phyloP scores from a whole-genome alignment of 192 early-diverging fungal genomes.

The Oehlia diaphana region DNA sequence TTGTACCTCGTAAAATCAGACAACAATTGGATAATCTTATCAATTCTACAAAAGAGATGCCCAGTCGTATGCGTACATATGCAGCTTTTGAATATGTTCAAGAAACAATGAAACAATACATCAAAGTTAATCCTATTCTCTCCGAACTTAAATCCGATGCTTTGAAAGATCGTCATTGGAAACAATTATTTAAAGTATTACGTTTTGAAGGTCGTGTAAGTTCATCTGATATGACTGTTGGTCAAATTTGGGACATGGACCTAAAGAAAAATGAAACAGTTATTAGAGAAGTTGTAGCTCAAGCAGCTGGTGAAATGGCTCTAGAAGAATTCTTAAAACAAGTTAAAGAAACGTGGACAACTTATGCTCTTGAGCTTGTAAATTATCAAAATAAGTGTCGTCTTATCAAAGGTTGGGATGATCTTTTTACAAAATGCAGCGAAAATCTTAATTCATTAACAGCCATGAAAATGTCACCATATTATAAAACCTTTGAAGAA shows the following conservation, averaged over 20 bases:
- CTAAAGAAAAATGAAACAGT: constrained; percentile 80
- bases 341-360: constrained; percentile 87
- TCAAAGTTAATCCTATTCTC: constrained; percentile 80
- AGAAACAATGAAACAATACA: constrained; percentile 72
- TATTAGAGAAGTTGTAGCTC: constrained; percentile 86
- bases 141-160: constrained; percentile 96
- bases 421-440: constrained; percentile 92
- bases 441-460: constrained; percentile 94
- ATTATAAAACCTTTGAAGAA: constrained; percentile 98
- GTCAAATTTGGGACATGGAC: constrained; percentile 94
- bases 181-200: constrained; percentile 84
- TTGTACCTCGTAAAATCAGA: constrained; percentile 88
- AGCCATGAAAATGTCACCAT: constrained; percentile 97
- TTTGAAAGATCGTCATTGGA: constrained; percentile 96
- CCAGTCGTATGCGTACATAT: constrained; percentile 96
- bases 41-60: constrained; percentile 85
- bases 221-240: constrained; percentile 87
- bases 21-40: constrained; percentile 83
- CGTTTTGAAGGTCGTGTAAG: constrained; percentile 67
- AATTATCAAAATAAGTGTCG: constrained; percentile 98
- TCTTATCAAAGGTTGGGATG: constrained; percentile 97
- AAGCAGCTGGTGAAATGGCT: constrained; percentile 99
- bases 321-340: constrained; percentile 97
- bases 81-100: constrained; percentile 95
- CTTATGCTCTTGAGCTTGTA: constrained; percentile 90